Evolutionary conservation across 768 basidiomycete species (phyloP).

Genomic region (Pleurotus giganteus): DNA sequence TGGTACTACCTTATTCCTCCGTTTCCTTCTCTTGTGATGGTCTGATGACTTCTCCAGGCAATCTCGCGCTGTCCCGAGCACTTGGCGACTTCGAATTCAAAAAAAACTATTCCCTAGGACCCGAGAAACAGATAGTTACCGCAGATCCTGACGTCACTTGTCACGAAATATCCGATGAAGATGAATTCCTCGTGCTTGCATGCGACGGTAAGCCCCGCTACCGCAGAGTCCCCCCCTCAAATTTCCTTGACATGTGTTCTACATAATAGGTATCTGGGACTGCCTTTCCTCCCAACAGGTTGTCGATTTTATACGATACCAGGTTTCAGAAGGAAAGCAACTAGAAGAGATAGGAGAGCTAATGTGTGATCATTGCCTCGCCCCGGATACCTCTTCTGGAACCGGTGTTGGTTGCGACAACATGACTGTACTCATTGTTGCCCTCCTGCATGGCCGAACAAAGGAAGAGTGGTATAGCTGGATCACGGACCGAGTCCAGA

Average conservation of each 20-base stretch:
- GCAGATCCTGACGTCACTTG: slow-evolving; percentile 87
- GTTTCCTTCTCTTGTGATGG: slow-evolving; percentile 1
- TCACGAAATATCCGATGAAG: slow-evolving; percentile 82
- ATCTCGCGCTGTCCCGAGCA: slow-evolving; percentile 92
- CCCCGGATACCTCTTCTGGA: slow-evolving; percentile 88
- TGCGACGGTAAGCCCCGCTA: slow-evolving; percentile 76
- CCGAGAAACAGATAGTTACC: slow-evolving; percentile 94
- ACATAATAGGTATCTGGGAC: slow-evolving; percentile 93
- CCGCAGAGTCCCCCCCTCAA: not conserved
- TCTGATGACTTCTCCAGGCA: slow-evolving; percentile 51
- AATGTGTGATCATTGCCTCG: slow-evolving; percentile 91
- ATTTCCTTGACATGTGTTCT: slow-evolving; percentile 10
- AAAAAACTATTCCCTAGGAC: slow-evolving; percentile 76
- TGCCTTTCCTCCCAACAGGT: slow-evolving; percentile 92
- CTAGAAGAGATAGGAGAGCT: slow-evolving; percentile 84
- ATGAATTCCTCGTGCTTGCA: slow-evolving; percentile 95
- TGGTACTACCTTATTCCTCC: slow-evolving; percentile 45
- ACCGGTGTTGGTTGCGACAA: slow-evolving; percentile 98
- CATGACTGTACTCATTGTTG: slow-evolving; percentile 95
- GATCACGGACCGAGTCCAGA: slow-evolving; percentile 80
- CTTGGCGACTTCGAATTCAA: slow-evolving; percentile 99
- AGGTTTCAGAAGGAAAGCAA: slow-evolving; percentile 75
- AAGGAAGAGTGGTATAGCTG: slow-evolving; percentile 91
- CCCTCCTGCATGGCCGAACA: slow-evolving; percentile 82
- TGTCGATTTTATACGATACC: slow-evolving; percentile 82